Base-by-base conservation (phyloP, 2,329 filamentous ascomycete species). In the Pseudogymnoascus destructans region DNA sequence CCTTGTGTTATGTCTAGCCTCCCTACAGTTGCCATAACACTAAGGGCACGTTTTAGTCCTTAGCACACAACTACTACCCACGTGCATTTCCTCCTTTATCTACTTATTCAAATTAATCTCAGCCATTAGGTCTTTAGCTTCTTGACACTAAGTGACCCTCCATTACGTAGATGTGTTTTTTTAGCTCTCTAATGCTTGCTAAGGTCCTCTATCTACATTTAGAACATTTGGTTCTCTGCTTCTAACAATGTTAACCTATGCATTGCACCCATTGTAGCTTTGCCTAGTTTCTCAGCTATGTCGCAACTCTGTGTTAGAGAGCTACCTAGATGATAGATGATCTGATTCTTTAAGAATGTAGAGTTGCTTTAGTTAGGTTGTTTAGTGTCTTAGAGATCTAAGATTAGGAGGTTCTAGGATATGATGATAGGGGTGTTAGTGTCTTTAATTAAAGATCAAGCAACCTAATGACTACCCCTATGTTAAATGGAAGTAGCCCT, bases 251-350 rank as follows among this genome's bases (percentile, higher is more conserved):
- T 19, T 23, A 58, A 19, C 11, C 23, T 7, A 19, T 60, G 30
- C 40, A 58, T 59, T 13, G 61, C 55, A 25, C 11, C 52, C 25
- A 52, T 15, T 59, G 58, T 60, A 10, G 57, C 62, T 57, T 63
- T 62, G 5, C 32, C 55, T 55, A 64, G 55, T 36, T 58, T 58
- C 23, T 61, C 32, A 60, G 62, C 57, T 19, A 54, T 27, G 2
- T 60, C 33, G 19, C 35, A 32, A 33, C 58, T 63, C 30, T 40
- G 32, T 55, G 40, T 27, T 7, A 7, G 25, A 27, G 25, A 27
- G 25, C 25, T 27, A 27, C 6, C 6, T 27, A 5, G 6, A 40
- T 59, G 55, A 21, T 30, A 25, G 23, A 21, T 13, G 38, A 63
- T 63, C 25, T 35, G 49, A 46, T 21, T 23, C 55, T 59, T 27